Evolutionary conservation across 176 grass and related monocot species (phyloP), one percentile per base, ranked within the genome.

Genomic region (Aegilops sharonensis): DNA sequence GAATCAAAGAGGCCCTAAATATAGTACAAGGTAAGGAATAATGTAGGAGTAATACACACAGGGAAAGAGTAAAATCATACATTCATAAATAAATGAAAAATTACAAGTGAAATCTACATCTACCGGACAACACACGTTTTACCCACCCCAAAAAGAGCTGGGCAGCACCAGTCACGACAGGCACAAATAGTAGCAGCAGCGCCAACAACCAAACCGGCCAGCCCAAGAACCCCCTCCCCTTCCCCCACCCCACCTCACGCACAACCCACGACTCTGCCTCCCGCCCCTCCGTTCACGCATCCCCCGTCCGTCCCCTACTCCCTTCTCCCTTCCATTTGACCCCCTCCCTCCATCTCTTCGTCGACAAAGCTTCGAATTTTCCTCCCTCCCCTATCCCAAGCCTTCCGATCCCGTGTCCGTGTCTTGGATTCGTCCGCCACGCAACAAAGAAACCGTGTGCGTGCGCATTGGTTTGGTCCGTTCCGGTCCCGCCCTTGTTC

Each of bases 291-390:
- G 2, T 56, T 56, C 18, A 10, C 34, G 64, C 87, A 40, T 56
- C 21, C 68, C 68, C 67, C 35, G 62, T 66, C 34, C 25, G 11
- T 13, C 45, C 11, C 42, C 40, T 43, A 43, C 40, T 43, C 40
- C 40, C 40, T 42, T 42, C 40, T 43, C 40, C 9, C 9, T 7
- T 8, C 79, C 64, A 78, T 83, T 72, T 48, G 79, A 83, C 79
- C 84, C 83, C 64, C 6, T 61, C 21, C 5, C 9, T 7, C 39
- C 11, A 3, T 21, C 25, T 47, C 52, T 64, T 74, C 54, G 56
- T 43, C 24, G 77, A 12, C 62, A 78, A 88, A 88, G 70, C 85
- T 91, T 91, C 18, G 70, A 88, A 77, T 81, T 75, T 87, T 62
- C 63, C 68, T 91, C 59, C 52, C 68, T 50, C 13, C 47, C 47